Evolutionary conservation across 306 rosid species (phyloP), one percentile per base, ranked within the genome.

Genomic region (Gleditsia sinensis): DNA sequence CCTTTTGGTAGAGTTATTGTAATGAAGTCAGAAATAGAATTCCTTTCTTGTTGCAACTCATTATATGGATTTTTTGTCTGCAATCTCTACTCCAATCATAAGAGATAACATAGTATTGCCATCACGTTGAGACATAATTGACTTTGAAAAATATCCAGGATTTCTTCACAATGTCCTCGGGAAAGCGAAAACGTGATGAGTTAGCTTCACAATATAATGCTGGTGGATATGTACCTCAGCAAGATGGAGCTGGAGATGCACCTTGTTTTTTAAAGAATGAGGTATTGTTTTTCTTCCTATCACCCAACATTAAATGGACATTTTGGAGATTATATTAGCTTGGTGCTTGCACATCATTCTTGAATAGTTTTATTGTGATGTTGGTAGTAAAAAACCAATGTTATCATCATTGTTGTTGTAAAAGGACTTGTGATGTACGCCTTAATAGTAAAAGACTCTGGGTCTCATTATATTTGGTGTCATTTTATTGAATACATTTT

Each of bases 211-310:
- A 86, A 69, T 88, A 88, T 89, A 92, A 79, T 28, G 48, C 89
- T 70, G 85, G 89, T 79, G 98, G 96, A 53, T 90, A 84, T 84
- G 78, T 92, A 65, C 99, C 99, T 17, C 99, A 95, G 86, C 99
- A 95, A 87, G 99, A 95, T 86, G 99, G 99, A 78, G 93, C 98
- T 65, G 96, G 94, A 77, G 99, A 90, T 86, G 78, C 79, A 25
- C 42, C 81, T 3, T 71, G 65, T 60, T 78, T 90, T 92, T 79
- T 91, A 95, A 85, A 83, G n/a, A n/a, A 87, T 75, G 99, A 95
- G 97, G 99, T 90, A 59, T 64, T 45, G 46, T 40, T 36, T 73
- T 57, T 39, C 30, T 33, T 50, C 54, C 9, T 64, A 46, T 67
- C 37, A 67, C 34, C 67, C 62, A 30, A 63, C 28, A 49, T 20